Conservation (phyloP, 495 filamentous ascomycete species). For the Penicillium lagena region DNA sequence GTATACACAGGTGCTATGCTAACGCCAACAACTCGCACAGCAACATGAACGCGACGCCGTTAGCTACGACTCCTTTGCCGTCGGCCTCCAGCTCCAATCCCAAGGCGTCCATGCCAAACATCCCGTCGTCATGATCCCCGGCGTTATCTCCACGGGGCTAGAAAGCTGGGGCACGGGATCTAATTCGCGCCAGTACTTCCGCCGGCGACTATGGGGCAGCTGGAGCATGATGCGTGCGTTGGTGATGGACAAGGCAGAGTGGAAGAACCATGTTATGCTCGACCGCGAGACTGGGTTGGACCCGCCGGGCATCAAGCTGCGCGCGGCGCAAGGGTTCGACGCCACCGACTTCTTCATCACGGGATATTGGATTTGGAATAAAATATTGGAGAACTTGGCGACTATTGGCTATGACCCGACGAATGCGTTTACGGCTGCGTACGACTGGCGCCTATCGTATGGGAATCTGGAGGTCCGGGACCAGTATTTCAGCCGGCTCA, state of each 20-base stretch:
- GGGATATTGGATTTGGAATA: conserved; percentile 98
- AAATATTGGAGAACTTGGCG: conserved; percentile 93
- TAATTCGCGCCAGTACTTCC: conserved; percentile 78
- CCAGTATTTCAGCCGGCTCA: conserved; percentile 86
- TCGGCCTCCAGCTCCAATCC: conserved; percentile 74
- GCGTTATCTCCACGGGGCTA: conserved; percentile 93
- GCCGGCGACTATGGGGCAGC: conserved; percentile 90
- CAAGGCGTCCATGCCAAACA: conserved; percentile 79
- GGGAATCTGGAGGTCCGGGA: conserved; percentile 81
- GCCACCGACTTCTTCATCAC: conserved; percentile 85
- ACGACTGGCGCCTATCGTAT: conserved; percentile 97
- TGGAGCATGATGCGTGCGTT: conserved; percentile 98
- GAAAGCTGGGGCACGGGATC: conserved; percentile 93
- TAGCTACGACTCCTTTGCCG: conserved; percentile 87
- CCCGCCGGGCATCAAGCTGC: conserved; percentile 84
- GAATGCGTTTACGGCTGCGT: conserved; percentile 90
- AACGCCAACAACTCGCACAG: conserved; percentile 22
- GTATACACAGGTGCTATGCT: no score
- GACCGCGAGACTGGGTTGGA: conserved; percentile 88
- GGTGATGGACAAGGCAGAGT: conserved; percentile 84
- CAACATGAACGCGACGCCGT: conserved; percentile 81
- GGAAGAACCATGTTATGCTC: conserved; percentile 96
- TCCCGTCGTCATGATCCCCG: conserved; percentile 93
- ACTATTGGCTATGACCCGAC: conserved; percentile 94
- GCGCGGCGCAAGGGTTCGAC: conserved; percentile 95